Evolutionary conservation across 805 yeast species (phyloP), one percentile per base, ranked within the genome.

Genomic region (Myxozyma udenii): DNA sequence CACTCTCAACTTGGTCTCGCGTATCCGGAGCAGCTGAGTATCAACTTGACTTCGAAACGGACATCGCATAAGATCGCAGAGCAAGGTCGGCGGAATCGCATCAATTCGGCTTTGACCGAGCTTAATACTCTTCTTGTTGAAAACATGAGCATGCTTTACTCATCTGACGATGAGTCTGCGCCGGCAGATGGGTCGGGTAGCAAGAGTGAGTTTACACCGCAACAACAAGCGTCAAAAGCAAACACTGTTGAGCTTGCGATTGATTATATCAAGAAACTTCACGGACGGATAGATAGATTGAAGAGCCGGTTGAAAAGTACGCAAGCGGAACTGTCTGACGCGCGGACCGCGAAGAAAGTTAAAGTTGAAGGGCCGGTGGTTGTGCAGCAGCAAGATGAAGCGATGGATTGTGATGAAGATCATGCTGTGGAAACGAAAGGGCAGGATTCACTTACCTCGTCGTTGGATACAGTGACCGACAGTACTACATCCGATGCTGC

Each of bases 221-320:
- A n/a, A n/a, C 60, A 51, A 41, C 60, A 55, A 28, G 39, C 45
- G 0, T 84, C 95, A 24, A 91, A 91, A 64, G 98, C 98, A 1
- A 89, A 95, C 1, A 91, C 97, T 0, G 96, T 93, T 2, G 98
- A 91, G 67, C 73, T 88, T 63, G 96, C 96, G 0, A 81, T 85
- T 23, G 71, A 71, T 21, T 87, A 85, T 64, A 89, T 91, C 50
- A 68, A 71, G 43, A 67, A 70, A 30, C 67, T 84, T 47, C 69
- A 71, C 25, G 56, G 57, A 5, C 74, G 75, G 55, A 63, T 75
- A 26, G 66, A 61, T 21, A 51, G 42, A 22, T 42, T 60, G 21
- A 64, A 61, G 46, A 28, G 9, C 7, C 42, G 46, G 39, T 23
- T 53, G 22, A 53, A 42, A 23, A 37, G 33, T 16, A 19, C 43